Percentiles rank a stretch among this genome's conserved stretches.
These are phyloP conservation scores for Globisporangium spinosum DNA, from an alignment of 352 stramenopile genomes.

Conservation along the genomic window DNA sequence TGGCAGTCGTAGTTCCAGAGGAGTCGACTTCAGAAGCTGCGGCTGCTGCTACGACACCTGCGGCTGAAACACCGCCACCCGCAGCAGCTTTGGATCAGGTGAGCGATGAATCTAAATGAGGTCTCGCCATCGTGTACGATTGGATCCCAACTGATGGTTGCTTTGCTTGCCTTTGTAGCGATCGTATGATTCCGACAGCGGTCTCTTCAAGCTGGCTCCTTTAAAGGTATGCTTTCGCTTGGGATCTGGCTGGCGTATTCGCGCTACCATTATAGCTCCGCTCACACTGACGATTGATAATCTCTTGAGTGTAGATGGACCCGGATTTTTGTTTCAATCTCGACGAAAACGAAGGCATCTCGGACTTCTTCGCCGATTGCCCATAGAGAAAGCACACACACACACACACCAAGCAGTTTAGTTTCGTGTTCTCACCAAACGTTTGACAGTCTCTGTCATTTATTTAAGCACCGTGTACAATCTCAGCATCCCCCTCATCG, in stretches of 20 bases:
- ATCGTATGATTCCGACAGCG: conserved; percentile 80
- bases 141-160: not conserved
- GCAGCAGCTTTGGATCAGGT: conserved; percentile 58
- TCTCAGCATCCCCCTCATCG: conserved; percentile 11
- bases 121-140: not conserved
- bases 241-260: not conserved
- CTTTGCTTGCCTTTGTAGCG: conserved; percentile 29
- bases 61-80: conserved; percentile 24
- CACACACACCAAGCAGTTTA: conserved; percentile 11
- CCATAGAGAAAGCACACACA: conserved; percentile 29
- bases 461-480: conserved; percentile 28
- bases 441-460: conserved; percentile 18
- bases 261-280: no score
- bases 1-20: conserved; percentile 10
- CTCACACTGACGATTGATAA: no score
- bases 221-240: conserved; percentile 55
- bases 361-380: conserved; percentile 84
- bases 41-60: conserved; percentile 15
- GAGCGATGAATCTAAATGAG: conserved; percentile 1
- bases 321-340: conserved; percentile 89
- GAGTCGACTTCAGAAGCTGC: not conserved
- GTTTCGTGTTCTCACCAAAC: conserved; percentile 13
- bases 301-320: conserved; percentile 44
- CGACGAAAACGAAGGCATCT: conserved; percentile 84
- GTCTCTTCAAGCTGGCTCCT: conserved; percentile 81